Conservation (phyloP, 129 eudicot genomes). For the Pulicaria dysenterica region DNA sequence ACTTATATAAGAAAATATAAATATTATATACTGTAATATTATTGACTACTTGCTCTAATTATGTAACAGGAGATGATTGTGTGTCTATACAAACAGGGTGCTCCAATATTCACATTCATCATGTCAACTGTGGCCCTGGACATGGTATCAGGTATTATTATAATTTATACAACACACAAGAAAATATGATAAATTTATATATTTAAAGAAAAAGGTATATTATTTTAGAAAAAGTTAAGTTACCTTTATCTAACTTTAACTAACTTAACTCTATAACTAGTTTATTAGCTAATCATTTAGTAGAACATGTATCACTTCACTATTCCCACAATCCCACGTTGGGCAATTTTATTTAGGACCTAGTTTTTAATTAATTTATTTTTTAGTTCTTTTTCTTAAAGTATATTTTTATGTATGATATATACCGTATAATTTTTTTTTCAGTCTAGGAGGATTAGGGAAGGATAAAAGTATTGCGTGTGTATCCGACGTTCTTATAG, state of each 20-base stretch:
- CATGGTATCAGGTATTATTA: constrained; percentile 80
- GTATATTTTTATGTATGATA: not conserved
- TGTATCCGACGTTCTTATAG: constrained; percentile 68
- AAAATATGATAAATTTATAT: not conserved
- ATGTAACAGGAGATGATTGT: constrained; percentile 85
- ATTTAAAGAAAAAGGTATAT: not conserved
- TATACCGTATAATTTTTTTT: too few relatives aligned
- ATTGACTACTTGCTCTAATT: not conserved
- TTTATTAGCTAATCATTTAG: too few relatives aligned
- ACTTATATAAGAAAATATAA: too few relatives aligned
- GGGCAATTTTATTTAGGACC: too few relatives aligned
- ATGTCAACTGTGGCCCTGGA: constrained; percentile 85
- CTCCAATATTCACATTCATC: constrained; percentile 75
- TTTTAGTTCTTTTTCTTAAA: not conserved
- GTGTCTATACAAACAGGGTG: constrained; percentile 92
- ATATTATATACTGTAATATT: not conserved
- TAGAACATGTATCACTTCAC: too few relatives aligned
- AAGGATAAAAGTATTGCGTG: constrained; percentile 75
- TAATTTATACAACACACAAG: not conserved
- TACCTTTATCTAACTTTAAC: too few relatives aligned
- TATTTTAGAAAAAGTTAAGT: too few relatives aligned
- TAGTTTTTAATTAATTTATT: not conserved
- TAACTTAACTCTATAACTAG: too few relatives aligned
- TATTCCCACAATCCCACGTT: too few relatives aligned
- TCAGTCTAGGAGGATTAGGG: constrained; percentile 91